Evolutionary conservation across 169 alveolate species (phyloP).

Genomic region (Eimeria acervulina): DNA sequence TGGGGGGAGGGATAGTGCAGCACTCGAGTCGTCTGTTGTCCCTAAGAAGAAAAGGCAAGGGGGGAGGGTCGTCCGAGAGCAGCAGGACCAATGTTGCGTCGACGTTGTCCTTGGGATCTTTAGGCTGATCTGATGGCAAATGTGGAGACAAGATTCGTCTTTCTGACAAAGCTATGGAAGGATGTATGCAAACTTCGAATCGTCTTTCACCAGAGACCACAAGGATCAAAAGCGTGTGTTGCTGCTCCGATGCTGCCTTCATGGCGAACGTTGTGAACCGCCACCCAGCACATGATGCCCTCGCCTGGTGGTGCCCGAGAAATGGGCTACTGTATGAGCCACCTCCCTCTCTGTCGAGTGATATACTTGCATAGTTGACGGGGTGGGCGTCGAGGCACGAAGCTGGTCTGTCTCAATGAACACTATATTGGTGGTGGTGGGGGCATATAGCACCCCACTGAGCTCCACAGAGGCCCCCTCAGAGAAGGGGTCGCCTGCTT

Average conservation of each 20-base stretch:
- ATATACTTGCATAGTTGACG: slow-evolving; percentile 34
- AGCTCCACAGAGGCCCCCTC: slow-evolving; percentile 14
- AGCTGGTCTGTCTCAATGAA: slow-evolving; percentile 34
- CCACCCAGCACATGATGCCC: slow-evolving; percentile 39
- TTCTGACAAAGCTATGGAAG: slow-evolving; percentile 76
- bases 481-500: slow-evolving; percentile 50
- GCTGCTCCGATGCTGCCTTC: slow-evolving; percentile 39
- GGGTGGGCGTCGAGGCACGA: slow-evolving; percentile 51
- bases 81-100: slow-evolving; percentile 58
- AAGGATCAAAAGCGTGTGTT: slow-evolving; percentile 23
- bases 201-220: slow-evolving; percentile 39
- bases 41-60: slow-evolving; percentile 23
- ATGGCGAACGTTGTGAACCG: neutral
- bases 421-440: neutral
- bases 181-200: neutral
- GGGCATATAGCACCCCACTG: neutral
- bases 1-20: slow-evolving; percentile 37
- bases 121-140: slow-evolving; percentile 32
- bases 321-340: slow-evolving; percentile 2
- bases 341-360: slow-evolving; percentile 20
- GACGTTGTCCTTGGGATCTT: slow-evolving; percentile 42
- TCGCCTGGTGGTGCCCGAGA: neutral
- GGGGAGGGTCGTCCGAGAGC: neutral
- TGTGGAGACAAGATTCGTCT: neutral
- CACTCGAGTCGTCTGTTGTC: slow-evolving; percentile 74